Base-by-base conservation (phyloP, 139 green algal species). In the Astrephomene gubernaculifera region DNA sequence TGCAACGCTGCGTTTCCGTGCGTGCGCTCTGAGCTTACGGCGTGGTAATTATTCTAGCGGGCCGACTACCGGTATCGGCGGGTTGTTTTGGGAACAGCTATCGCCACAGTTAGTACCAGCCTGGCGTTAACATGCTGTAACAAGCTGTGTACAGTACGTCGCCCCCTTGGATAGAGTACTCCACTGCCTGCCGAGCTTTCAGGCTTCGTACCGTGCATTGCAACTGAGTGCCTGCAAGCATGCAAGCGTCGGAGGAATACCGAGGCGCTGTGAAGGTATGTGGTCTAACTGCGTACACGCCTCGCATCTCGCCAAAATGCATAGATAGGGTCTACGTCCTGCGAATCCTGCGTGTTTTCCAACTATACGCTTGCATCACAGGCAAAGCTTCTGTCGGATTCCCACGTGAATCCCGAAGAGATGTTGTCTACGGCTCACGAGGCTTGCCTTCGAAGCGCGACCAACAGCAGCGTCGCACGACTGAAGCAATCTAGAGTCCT, bases 351-450 rank as follows among this genome's bases (percentile, higher is more conserved):
- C 49, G 12, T 57, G 49, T 17, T 57, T 57, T 17, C 49, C 49
- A 25, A 35, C 33, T 24, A 19, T 35, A 45, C 35, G n/a, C n/a
- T n/a, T 45, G 27, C 36, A 35, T 24, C 65, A 35, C 39, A 78
- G 70, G 25, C 70, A 10, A 78, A 9, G 43, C 41, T 78, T 25
- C 39, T 78, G 27, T 43, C 70, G 43, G 70, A 78, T 41, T 43
- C 41, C 14, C n/a, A 36, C 14, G 25, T 43, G 4, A 63, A 39
- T 5, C 10, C 70, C 9, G 70, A 63, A 41, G 70, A 78, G 6
- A 25, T 78, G 2, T 25, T 78, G 25, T 41, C 70, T 41, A 27
- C 43, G 12, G 70, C 70, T 25, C 70, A 43, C 21, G 41, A 78
- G 8, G 43, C 2, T 14, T 63, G 43, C 41, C 39, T 17, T 29